These are phyloP conservation scores for Xylaria polymorpha DNA, from an alignment of 2,329 filamentous ascomycete species.

Conservation along the genomic window DNA sequence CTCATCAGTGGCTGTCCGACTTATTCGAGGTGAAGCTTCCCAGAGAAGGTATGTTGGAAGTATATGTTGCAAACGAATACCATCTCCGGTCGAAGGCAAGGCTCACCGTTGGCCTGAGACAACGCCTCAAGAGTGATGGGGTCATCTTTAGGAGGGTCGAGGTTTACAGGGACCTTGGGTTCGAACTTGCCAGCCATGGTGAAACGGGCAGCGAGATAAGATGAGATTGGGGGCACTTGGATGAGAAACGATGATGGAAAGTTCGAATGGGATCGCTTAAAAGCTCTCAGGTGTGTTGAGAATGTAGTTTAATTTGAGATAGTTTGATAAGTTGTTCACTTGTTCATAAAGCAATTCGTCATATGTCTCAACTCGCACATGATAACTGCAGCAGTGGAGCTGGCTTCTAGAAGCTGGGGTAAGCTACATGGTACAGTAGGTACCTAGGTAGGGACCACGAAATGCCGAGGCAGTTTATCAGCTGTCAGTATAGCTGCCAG, in stretches of 20 bases:
- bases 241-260: not conserved
- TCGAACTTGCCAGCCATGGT: conserved; percentile 76
- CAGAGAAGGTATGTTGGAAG: not conserved
- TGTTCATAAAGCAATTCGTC: conserved; percentile 14
- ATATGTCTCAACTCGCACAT: conserved; percentile 18
- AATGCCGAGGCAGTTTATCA: conserved; percentile 24
- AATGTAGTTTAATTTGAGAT: conserved; percentile 11
- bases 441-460: too few species aligned
- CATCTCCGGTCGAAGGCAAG: not conserved
- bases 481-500: conserved; percentile 6
- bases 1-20: conserved; percentile 14
- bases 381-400: not conserved
- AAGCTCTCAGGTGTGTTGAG: not conserved
- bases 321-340: conserved; percentile 1
- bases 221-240: not conserved
- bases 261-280: not conserved
- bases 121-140: conserved; percentile 84
- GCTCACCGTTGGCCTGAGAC: conserved; percentile 82
- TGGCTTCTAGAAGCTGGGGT: conserved; percentile 2
- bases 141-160: conserved; percentile 88
- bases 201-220: conserved; percentile 6
- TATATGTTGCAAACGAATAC: not conserved
- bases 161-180: conserved; percentile 78
- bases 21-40: not conserved
- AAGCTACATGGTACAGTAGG: too few species aligned